Evolutionary conservation across 805 yeast genomes (phyloP).

Genomic region (Metschnikowia henanensis): DNA sequence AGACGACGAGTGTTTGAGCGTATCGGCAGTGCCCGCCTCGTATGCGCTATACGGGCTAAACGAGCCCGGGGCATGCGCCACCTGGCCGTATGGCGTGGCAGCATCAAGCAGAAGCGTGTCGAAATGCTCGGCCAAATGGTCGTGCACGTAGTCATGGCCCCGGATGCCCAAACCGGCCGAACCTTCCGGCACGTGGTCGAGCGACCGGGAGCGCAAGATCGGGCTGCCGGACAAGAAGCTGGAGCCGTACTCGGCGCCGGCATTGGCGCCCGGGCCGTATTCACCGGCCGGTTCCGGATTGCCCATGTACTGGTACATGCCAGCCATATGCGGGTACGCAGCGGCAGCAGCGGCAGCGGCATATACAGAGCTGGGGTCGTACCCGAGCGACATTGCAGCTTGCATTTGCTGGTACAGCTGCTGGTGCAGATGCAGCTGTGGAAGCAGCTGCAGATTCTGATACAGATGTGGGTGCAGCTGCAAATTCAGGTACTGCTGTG

Average conservation of each 20-base stretch:
- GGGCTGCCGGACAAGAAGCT: background rate
- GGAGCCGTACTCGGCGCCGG: background rate
- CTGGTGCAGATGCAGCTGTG: conserved; percentile 19
- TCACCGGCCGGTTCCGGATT: conserved; percentile 4
- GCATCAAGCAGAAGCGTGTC: conserved; percentile 8
- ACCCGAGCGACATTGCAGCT: conserved; percentile 32
- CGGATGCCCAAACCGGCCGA: background rate
- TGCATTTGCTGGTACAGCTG: conserved; percentile 24
- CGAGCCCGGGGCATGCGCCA: background rate
- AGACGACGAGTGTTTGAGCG: too few relatives aligned
- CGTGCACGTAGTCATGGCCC: background rate
- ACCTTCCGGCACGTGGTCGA: conserved; percentile 4
- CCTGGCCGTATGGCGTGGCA: background rate
- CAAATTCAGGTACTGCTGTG: too few relatives aligned
- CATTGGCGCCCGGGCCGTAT: background rate
- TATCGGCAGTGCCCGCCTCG: too few relatives aligned
- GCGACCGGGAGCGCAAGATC: conserved; percentile 4
- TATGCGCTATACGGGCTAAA: background rate
- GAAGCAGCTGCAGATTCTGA: conserved; percentile 2
- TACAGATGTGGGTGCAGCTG: too few relatives aligned
- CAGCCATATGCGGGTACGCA: conserved; percentile 11
- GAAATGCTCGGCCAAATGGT: conserved; percentile 7
- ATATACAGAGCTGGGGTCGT: conserved; percentile 36
- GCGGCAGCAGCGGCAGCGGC: conserved; percentile 19
- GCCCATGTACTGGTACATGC: conserved; percentile 8